Base-by-base conservation (phyloP, 768 basidiomycete genomes). In the Collybia sp. region DNA sequence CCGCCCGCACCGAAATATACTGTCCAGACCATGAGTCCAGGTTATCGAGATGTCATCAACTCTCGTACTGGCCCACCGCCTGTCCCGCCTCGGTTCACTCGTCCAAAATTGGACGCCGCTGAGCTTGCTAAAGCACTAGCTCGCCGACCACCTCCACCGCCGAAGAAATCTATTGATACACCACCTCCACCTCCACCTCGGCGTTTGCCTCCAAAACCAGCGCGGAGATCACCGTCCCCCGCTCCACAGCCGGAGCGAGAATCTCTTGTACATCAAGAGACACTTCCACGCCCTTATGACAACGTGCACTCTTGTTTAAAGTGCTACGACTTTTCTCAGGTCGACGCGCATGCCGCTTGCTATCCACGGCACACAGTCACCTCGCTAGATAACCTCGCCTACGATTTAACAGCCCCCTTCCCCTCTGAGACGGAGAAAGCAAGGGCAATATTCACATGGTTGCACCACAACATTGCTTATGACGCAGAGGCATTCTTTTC, bases 391-490 rank as follows among this genome's bases (percentile, higher is more conserved):
- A 57, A 65, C 37, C 69, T 77, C 37, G 71, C 73, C 0, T 54
- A 61, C 41, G 61, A 65, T 50, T 62, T 76, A 34, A 67, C 70
- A 12, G 63, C 58, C 19, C 72, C 73, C 12, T 77, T 72, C 52
- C 45, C 54, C 11, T 60, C 61, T 32, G 69, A 73, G 50, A 64
- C 67, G 2, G 73, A 75, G 46, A 74, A 73, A 53, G 73, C 68
- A 17, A 58, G 75, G 45, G 70, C 69, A 9, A 66, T 75, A 37
- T 75, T 72, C 57, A 65, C 64, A 16, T 77, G 75, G 75, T 60
- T 74, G 16, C 70, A 74, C 50, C 58, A 66, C 48, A 77, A 75
- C 51, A 71, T 77, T 51, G 58, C 62, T 12, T 76, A 75, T 52
- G 73, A 75, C 50, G 52, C 64, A 19, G 61, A 63, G 17, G 48